Conservation (phyloP, 2,329 filamentous ascomycete species). For the Curvularia spicifera region DNA sequence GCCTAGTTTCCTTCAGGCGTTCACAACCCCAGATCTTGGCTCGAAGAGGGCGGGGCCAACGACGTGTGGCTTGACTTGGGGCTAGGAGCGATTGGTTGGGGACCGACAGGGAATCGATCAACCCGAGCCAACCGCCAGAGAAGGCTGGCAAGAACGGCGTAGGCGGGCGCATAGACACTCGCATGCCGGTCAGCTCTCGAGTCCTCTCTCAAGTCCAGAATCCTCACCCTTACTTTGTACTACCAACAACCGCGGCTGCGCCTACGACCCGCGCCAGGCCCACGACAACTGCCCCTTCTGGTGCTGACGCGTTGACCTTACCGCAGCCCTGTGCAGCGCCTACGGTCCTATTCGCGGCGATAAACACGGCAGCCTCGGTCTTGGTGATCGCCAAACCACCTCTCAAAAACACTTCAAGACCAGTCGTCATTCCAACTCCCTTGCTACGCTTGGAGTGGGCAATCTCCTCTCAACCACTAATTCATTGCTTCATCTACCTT, state of each 20-base stretch:
- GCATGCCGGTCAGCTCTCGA: slow-evolving; percentile 15
- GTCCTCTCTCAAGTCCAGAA: slow-evolving; percentile 8
- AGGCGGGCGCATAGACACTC: slow-evolving; percentile 9
- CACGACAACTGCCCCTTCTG: neutral
- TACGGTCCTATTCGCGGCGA: slow-evolving; percentile 5
- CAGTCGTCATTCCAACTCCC: neutral
- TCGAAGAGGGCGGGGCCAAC: slow-evolving; percentile 17
- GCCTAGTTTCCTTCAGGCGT: slow-evolving; percentile 12
- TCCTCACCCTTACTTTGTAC: neutral
- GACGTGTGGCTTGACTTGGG: slow-evolving; percentile 16
- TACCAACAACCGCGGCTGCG: neutral
- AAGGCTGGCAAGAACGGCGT: slow-evolving; percentile 14
- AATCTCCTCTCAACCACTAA: neutral
- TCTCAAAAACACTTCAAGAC: slow-evolving; percentile 1
- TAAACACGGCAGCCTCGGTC: slow-evolving; percentile 5
- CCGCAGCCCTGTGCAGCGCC: neutral
- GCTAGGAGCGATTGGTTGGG: slow-evolving; percentile 15
- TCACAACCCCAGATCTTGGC: slow-evolving; percentile 21
- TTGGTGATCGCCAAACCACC: slow-evolving; percentile 8
- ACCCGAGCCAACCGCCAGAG: slow-evolving; percentile 19
- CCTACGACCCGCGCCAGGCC: neutral
- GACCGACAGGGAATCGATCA: slow-evolving; percentile 17
- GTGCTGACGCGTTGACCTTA: neutral
- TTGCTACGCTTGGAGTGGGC: neutral
- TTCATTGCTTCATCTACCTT: neutral